Conservation (phyloP, 352 stramenopile genomes). For the Pythium aquatile region DNA sequence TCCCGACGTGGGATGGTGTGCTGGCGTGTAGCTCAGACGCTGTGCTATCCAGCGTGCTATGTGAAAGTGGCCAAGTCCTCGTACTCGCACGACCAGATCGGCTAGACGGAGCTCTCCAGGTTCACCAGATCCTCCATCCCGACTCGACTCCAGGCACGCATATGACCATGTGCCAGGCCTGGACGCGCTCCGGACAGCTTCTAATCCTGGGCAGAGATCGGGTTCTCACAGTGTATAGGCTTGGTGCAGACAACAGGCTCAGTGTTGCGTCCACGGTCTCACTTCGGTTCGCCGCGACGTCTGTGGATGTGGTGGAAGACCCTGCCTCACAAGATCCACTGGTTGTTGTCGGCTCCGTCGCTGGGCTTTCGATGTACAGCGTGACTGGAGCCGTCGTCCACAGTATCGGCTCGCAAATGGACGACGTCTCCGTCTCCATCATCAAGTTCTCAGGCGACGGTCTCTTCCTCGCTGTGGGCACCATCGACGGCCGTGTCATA, state of each 20-base stretch:
- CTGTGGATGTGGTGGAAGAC: slow-evolving; percentile 34
- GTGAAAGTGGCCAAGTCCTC: slow-evolving; percentile 49
- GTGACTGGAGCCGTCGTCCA: neutral
- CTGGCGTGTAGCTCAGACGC: slow-evolving; percentile 19
- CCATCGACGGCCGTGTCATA: slow-evolving; percentile 54
- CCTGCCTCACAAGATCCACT: neutral
- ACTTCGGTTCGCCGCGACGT: slow-evolving; percentile 35
- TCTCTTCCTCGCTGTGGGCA: slow-evolving; percentile 36
- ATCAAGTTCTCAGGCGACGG: slow-evolving; percentile 41
- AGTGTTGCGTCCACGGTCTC: slow-evolving; percentile 11
- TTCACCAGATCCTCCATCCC: slow-evolving; percentile 36
- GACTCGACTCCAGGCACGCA: slow-evolving; percentile 10
- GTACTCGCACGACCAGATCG: slow-evolving; percentile 26
- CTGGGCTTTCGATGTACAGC: slow-evolving; percentile 8
- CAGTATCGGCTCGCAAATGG: neutral
- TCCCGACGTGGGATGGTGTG: slow-evolving; percentile 62
- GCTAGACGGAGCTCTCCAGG: slow-evolving; percentile 9
- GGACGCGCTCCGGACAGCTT: slow-evolving; percentile 32
- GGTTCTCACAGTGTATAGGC: slow-evolving; percentile 36
- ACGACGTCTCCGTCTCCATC: slow-evolving; percentile 37
- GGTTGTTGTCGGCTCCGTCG: slow-evolving; percentile 7
- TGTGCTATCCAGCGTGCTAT: slow-evolving; percentile 39
- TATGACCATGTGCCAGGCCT: slow-evolving; percentile 55
- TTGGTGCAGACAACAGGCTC: slow-evolving; percentile 16
- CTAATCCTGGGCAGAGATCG: slow-evolving; percentile 36